These are phyloP conservation scores for Rasamsonia emersonii DNA, from an alignment of 2,329 filamentous ascomycete species.

Conservation along the genomic window DNA sequence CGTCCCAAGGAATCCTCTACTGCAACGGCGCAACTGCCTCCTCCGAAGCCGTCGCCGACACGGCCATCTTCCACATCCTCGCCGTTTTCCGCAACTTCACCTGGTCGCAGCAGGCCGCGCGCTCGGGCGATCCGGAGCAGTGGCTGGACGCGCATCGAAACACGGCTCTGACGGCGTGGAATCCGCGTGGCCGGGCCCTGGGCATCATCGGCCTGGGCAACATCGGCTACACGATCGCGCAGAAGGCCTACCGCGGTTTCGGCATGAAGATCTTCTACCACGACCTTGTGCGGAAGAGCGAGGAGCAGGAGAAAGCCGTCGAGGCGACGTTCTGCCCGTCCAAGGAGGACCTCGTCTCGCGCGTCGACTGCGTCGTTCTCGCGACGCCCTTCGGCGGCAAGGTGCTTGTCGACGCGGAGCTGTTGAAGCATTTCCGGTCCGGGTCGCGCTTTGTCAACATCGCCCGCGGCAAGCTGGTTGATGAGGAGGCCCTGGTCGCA, in stretches of 20 bases:
- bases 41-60: constrained; percentile 39
- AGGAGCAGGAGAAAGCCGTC: constrained; percentile 27
- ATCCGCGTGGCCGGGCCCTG: constrained; percentile 40
- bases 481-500: constrained; percentile 42
- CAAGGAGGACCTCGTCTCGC: constrained; percentile 33
- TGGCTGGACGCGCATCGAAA: constrained; percentile 8
- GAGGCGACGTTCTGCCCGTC: constrained; percentile 31
- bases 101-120: constrained; percentile 40
- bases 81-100: constrained; percentile 45
- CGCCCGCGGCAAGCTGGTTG: constrained; percentile 43
- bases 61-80: constrained; percentile 35
- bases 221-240: constrained; percentile 39
- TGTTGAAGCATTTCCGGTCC: constrained; percentile 39
- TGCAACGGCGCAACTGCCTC: constrained; percentile 36
- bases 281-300: constrained; percentile 36
- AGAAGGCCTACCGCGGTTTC: constrained; percentile 38
- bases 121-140: constrained; percentile 28
- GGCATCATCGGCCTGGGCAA: constrained; percentile 48
- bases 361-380: constrained; percentile 36
- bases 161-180: constrained; percentile 34
- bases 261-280: constrained; percentile 49
- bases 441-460: constrained; percentile 46
- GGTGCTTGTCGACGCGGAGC: constrained; percentile 32
- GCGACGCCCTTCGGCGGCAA: constrained; percentile 31
- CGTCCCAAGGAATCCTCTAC: constrained; percentile 33